Evolutionary conservation across 495 filamentous ascomycete genomes (phyloP).

Genomic region (Podospora appendiculata): DNA sequence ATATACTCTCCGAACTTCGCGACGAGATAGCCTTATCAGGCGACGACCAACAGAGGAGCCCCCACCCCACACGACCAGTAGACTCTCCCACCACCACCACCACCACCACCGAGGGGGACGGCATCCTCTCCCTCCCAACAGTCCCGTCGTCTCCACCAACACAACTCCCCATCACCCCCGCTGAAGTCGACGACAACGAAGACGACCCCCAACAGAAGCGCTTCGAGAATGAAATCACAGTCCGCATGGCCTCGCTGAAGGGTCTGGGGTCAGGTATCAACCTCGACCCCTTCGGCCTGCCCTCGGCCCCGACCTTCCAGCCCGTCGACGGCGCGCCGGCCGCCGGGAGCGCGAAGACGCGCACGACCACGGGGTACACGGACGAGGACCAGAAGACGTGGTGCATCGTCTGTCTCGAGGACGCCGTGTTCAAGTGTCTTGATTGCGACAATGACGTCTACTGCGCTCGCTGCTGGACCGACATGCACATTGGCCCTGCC

Average conservation of each 20-base stretch:
- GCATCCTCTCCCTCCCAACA: neutral
- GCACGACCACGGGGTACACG: constrained; percentile 31
- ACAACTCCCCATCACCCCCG: neutral
- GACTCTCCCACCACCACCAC: neutral
- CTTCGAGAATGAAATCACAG: constrained; percentile 30
- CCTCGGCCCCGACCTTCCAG: constrained; percentile 45
- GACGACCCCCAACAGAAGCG: neutral
- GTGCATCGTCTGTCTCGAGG: constrained; percentile 64
- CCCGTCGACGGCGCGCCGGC: constrained; percentile 21
- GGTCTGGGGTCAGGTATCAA: constrained; percentile 18
- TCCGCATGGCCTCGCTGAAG: constrained; percentile 32
- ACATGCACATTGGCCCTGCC: constrained; percentile 54
- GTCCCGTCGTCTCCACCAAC: neutral
- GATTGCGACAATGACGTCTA: constrained; percentile 62
- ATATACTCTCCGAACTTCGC: constrained; percentile 23
- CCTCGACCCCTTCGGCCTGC: constrained; percentile 36
- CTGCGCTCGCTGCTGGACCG: constrained; percentile 59
- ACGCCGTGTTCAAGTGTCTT: constrained; percentile 52
- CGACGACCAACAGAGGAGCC: neutral
- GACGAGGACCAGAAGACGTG: constrained; percentile 60
- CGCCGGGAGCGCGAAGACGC: neutral
- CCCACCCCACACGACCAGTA: neutral
- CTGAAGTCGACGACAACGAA: constrained; percentile 1
- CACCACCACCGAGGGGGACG: neutral
- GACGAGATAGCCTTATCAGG: constrained; percentile 29